Base-by-base conservation (phyloP, 768 basidiomycete species). In the Lanmaoa pseudosensibilis region DNA sequence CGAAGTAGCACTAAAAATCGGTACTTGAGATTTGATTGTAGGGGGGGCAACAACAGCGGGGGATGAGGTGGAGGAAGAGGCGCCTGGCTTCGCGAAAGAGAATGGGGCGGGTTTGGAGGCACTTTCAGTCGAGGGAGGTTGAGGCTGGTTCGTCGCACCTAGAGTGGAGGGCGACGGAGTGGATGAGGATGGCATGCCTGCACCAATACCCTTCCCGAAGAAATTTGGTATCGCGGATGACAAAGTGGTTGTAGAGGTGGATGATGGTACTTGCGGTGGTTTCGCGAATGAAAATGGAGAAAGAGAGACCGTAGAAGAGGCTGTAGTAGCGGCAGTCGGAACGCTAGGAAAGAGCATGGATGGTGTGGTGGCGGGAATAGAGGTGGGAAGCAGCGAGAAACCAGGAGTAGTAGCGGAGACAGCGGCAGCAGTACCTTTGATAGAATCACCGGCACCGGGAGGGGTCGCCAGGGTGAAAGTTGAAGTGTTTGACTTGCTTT, bases 181-280 rank as follows among this genome's bases (percentile, higher is more conserved):
- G 37, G 60, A 30, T n/a, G 50, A 40, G 10, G 58, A 27, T 19
- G 55, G 33, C 6, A 39, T 27, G 38, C 57, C 18, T 25, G 41
- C 54, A 63, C 58, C 33, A 33, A 52, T 25, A 27, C 68, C 69
- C 52, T 77, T 73, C 25, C 58, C 58, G 39, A 74, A 72, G 57
- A 73, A 69, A 53, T 69, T 72, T 30, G 74, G 65, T 23, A 66
- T 47, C 19, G 61, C 33, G 8, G 61, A 48, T 49, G 61, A 52
- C 23, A 57, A 18, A n/a, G 49, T 1, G 12, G 48, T 21, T 36
- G 50, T 21, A 36, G 58, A 25, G 2, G 58, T 45, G 15, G 59
- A 34, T 47, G 43, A 30, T 18, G 59, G 43, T 19, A 40, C 53
- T 47, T 60, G 65, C 5, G 27, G 37, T 36, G 59, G 61, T 51